Percentiles rank a stretch among this genome's conserved stretches.
phyloP scores from a whole-genome alignment of 768 basidiomycete species.

The Terana coerulea region DNA sequence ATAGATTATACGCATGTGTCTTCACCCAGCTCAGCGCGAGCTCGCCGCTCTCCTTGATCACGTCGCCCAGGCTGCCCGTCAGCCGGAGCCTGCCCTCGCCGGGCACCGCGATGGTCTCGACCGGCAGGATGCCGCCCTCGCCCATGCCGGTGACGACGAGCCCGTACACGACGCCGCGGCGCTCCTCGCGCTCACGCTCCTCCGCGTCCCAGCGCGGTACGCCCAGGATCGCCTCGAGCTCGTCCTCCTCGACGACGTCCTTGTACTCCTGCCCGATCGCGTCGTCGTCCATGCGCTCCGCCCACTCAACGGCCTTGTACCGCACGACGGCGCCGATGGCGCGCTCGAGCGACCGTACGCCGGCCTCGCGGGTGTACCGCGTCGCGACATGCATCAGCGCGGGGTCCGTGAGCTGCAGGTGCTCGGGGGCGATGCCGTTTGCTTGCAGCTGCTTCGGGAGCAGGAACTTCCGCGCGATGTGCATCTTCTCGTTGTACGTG shows the following conservation, averaged over 20 bases:
- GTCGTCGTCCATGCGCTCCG: slow-evolving; percentile 48
- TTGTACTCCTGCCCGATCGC: slow-evolving; percentile 43
- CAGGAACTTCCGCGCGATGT: slow-evolving; percentile 83
- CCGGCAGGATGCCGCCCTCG: slow-evolving; percentile 79
- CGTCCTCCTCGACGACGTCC: slow-evolving; percentile 55
- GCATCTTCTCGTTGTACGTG: slow-evolving; percentile 87
- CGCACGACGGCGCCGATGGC: slow-evolving; percentile 87
- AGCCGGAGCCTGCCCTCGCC: slow-evolving; percentile 57
- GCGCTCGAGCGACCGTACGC: slow-evolving; percentile 87
- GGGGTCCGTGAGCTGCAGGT: slow-evolving; percentile 64
- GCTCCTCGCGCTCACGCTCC: slow-evolving; percentile 70
- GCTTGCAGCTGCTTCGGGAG: slow-evolving; percentile 83
- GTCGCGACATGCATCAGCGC: slow-evolving; percentile 71
- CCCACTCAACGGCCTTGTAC: slow-evolving; percentile 90
- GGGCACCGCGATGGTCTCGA: slow-evolving; percentile 79
- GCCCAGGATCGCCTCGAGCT: slow-evolving; percentile 84
- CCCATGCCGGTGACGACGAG: slow-evolving; percentile 87
- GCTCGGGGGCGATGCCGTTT: slow-evolving; percentile 64
- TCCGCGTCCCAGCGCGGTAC: slow-evolving; percentile 77
- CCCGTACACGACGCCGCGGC: slow-evolving; percentile 77
- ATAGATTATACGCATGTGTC: slow-evolving; percentile 74
- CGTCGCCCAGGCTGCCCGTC: slow-evolving; percentile 72
- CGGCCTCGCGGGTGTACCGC: slow-evolving; percentile 86
- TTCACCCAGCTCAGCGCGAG: slow-evolving; percentile 93
- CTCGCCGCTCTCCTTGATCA: slow-evolving; percentile 90